phyloP scores from a whole-genome alignment of 192 early-diverging fungal genomes.

The Lobulomyces angularis region DNA sequence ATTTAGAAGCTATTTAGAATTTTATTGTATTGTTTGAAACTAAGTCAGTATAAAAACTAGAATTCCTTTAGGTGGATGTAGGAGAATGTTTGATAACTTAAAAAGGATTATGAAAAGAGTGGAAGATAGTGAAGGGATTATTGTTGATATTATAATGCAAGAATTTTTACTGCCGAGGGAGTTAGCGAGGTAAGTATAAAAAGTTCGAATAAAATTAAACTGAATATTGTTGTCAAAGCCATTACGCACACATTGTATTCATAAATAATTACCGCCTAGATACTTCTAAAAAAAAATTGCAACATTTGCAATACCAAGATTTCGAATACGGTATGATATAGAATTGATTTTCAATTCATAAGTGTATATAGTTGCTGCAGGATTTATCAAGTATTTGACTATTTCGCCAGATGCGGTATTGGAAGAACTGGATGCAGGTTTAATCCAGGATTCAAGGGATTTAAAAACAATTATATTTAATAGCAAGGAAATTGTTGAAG shows the following conservation, averaged over 20 bases:
- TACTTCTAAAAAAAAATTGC: conserved; percentile 38
- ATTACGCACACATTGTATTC: conserved; percentile 39
- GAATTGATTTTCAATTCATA: background rate
- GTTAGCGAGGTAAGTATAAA: conserved; percentile 25
- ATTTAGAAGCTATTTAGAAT: background rate
- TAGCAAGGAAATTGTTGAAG: conserved; percentile 28
- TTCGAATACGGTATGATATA: conserved; percentile 23
- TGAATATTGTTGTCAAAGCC: conserved; percentile 7
- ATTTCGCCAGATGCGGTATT: conserved; percentile 2
- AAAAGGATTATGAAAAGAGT: conserved; percentile 44
- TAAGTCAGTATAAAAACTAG: conserved; percentile 18
- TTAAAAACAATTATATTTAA: conserved; percentile 27
- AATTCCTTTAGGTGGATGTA: conserved; percentile 25
- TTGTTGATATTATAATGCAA: conserved; percentile 24
- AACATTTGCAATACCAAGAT: conserved; percentile 26
- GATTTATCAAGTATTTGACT: conserved; percentile 25
- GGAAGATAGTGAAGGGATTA: conserved; percentile 42
- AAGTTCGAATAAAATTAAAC: conserved; percentile 6
- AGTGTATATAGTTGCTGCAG: conserved; percentile 15
- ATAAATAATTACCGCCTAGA: conserved; percentile 36
- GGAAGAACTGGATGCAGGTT: conserved; percentile 24
- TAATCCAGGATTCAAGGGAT: conserved; percentile 32
- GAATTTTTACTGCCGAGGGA: conserved; percentile 37
- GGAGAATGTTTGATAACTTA: conserved; percentile 53
- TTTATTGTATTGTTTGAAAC: conserved; percentile 28